Evolutionary conservation across 2,329 filamentous ascomycete genomes (phyloP), one percentile per base, ranked within the genome.

Genomic region (Nannizziopsis arthrosporioides): DNA sequence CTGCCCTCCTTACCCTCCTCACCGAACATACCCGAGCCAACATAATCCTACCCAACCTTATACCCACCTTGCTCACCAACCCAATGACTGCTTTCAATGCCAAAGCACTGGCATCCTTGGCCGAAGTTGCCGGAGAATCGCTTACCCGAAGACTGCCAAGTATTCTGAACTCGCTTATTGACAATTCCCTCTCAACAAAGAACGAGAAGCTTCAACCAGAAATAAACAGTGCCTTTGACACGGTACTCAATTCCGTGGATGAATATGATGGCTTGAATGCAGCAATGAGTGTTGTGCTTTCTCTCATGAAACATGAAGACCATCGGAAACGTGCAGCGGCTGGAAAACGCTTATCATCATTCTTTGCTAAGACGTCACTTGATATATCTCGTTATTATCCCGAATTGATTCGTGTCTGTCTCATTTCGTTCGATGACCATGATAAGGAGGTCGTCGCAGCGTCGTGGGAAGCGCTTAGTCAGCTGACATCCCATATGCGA

Each of bases 321-420:
- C 88, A 98, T 65, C 78, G 76, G 50, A 85, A 83, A 67, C 81
- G 93, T 55, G 80, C 85, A 30, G 77, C 78, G 46, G 88, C 87
- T 8, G 85, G 85, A 42, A 72, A 75, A 38, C 89, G 94, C 59
- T 72, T 98, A 49, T 81, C 84, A 52, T 85, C 79, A 53, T 98
- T 96, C 76, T 96, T 96, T 63, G 72, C 81, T 0, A 74, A 79
- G 44, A 77, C 85, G 7, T 78, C 84, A 18, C 76, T 94, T 22
- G 92, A 98, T 68, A 95, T 93, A 67, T 94, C 90, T 22, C 78
- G 90, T 44, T 98, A 96, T 72, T 88, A 95, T 65, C 89, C 90
- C 61, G 90, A 98, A 59, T 84, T 98, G 46, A 87, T 98, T 59
- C 84, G 90, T 11, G 83, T 85, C 2, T 72, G 98, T 46, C 78